These are phyloP conservation scores for Eucalyptus albens DNA, from an alignment of 345 rosid species.

Conservation along the genomic window DNA sequence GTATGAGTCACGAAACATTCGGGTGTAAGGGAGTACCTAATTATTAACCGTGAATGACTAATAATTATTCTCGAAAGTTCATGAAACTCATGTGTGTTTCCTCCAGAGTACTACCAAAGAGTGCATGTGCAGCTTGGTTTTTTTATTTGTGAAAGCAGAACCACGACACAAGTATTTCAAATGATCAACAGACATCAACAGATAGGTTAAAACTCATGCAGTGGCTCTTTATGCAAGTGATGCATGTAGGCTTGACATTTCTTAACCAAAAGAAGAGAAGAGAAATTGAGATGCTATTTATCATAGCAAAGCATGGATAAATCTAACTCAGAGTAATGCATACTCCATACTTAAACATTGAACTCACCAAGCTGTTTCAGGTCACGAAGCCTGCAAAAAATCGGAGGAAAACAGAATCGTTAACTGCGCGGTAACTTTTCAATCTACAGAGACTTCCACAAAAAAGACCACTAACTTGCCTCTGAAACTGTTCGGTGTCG, in stretches of 20 bases:
- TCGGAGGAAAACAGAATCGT: not conserved
- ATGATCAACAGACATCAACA: not conserved
- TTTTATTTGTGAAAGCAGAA: not conserved
- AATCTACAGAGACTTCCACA: not conserved
- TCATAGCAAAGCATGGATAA: not conserved
- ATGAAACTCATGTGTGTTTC: not conserved
- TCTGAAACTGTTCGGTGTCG: constrained; percentile 91
- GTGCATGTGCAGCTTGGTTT: not conserved
- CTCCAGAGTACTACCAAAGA: not conserved
- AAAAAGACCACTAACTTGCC: constrained; percentile 17
- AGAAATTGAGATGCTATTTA: not conserved
- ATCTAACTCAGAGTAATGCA: not conserved
- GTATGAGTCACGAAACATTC: not conserved
- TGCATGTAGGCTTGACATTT: not conserved
- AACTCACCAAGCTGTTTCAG: constrained; percentile 87
- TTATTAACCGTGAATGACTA: not conserved
- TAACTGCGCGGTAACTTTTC: not conserved
- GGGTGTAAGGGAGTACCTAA: not conserved
- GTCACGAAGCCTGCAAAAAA: constrained; percentile 69
- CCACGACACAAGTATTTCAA: not conserved
- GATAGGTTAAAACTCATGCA: not conserved
- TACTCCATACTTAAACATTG: not conserved
- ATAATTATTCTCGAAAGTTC: not conserved
- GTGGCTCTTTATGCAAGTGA: not conserved
- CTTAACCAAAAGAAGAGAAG: not conserved